Evolutionary conservation across 805 yeast genomes (phyloP), one percentile per base, ranked within the genome.

Genomic region (Starmerella scarabaei): DNA sequence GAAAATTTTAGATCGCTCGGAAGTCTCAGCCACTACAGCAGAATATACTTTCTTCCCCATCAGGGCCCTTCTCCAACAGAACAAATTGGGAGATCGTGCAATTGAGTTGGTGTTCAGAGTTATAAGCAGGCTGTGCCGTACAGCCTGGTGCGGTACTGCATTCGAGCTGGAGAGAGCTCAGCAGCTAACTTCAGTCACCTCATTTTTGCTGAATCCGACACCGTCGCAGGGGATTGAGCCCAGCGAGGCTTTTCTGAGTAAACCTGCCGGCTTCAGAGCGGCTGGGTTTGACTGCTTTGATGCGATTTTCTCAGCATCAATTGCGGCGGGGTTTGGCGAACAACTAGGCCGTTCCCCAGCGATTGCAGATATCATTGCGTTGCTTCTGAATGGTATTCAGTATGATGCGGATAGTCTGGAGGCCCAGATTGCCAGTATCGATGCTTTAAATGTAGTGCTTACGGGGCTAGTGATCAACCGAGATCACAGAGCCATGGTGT

Each of bases 11-110:
- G 30, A 36, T 11, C 21, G 36, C 2, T 4, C 30, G 23, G 26
- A 30, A 2, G 12, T 40, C 9, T 27, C 35, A 2, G 30, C 45
- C 5, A 24, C 15, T 6, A 37, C 76, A 16, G 79, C 79, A 0
- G 80, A 77, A 44, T 75, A 76, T 43, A 64, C 77, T 1, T 75
- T 75, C 55, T 67, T 73, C 11, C 84, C 85, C 0, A 50, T 78
- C 3, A 67, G 74, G 1, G 67, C 68, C 39, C 52, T 78, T 7
- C 55, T 78, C 30, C 68, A 69, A 41, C 68, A 68, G 32, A 65
- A 62, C 11, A 35, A 37, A n/a, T 52, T 75, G 1, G 64, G 68
- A 3, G 72, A 69, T 34, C 48, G 65, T 0, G 72, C 66, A 35
- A 58, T 66, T 2, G 75, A 72, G 42, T 56, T 60, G 21, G 53